phyloP scores from a whole-genome alignment of 208 protist genomes.

The Kentomonas sorsogonicus region DNA sequence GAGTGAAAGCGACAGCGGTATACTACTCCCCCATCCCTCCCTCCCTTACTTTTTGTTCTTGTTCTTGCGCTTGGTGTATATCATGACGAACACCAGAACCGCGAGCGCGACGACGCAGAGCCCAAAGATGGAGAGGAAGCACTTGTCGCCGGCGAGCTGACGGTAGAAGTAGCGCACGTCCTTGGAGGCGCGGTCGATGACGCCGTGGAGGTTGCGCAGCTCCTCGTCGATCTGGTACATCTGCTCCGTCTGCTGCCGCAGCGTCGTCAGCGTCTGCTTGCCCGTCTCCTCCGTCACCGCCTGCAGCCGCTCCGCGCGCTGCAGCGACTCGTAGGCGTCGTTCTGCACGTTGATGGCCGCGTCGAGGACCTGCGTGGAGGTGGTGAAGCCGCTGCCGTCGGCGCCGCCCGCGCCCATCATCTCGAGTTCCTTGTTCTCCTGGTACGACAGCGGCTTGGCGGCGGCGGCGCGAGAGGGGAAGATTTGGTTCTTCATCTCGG shows the following conservation, averaged over 20 bases:
- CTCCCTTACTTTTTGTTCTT: constrained; percentile 3
- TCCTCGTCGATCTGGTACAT: constrained; percentile 83
- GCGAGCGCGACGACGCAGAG: constrained; percentile 50
- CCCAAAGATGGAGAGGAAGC: constrained; percentile 66
- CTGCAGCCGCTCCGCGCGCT: constrained; percentile 62
- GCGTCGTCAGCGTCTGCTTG: constrained; percentile 40
- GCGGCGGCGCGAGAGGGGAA: constrained; percentile 23
- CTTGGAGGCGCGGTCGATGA: constrained; percentile 59
- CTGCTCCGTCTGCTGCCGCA: constrained; percentile 69
- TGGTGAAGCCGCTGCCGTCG: constrained; percentile 60
- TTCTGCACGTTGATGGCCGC: constrained; percentile 69
- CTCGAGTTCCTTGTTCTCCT: constrained; percentile 57
- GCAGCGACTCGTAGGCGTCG: constrained; percentile 64
- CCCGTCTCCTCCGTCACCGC: constrained; percentile 70
- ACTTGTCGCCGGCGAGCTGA: constrained; percentile 73
- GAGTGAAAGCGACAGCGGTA: too few species aligned
- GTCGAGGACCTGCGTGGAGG: constrained; percentile 60
- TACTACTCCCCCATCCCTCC: too few species aligned
- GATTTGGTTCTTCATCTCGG: constrained; percentile 74
- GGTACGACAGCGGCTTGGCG: constrained; percentile 41
- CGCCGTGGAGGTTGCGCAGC: constrained; percentile 63
- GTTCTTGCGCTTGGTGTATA: constrained; percentile 66
- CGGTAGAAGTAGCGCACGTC: constrained; percentile 77
- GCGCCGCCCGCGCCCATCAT: constrained; percentile 58
- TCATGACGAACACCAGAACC: constrained; percentile 67